These are phyloP conservation scores for Apiospora hydei DNA, from an alignment of 2,329 filamentous ascomycete genomes.

Conservation along the genomic window DNA sequence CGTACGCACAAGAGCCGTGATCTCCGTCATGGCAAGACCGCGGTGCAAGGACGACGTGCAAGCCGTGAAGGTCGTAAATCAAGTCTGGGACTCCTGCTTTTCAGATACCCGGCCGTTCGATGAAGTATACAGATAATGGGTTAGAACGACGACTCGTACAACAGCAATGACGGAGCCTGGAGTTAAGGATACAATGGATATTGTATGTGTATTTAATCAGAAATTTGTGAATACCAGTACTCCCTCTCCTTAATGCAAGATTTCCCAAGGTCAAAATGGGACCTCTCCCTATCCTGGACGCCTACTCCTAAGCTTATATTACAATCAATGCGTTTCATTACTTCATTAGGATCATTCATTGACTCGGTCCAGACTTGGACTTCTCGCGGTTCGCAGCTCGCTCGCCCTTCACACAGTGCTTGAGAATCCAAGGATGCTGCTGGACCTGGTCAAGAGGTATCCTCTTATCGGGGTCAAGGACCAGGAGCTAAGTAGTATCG, in stretches of 20 bases:
- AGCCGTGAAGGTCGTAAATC: slow-evolving; percentile 87
- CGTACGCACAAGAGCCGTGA: slow-evolving; percentile 80
- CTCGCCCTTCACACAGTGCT: slow-evolving; percentile 82
- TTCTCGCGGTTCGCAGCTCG: slow-evolving; percentile 59
- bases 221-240: slow-evolving; percentile 31
- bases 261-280: slow-evolving; percentile 20
- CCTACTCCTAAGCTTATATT: slow-evolving; percentile 27
- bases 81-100: slow-evolving; percentile 99
- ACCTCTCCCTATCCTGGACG: slow-evolving; percentile 26
- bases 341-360: slow-evolving; percentile 30
- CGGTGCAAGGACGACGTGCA: slow-evolving; percentile 85
- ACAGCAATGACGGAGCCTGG: slow-evolving; percentile 25
- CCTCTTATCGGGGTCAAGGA: slow-evolving; percentile 92
- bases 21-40: slow-evolving; percentile 80
- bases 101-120: slow-evolving; percentile 94
- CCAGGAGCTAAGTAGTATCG: slow-evolving; percentile 70
- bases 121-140: slow-evolving; percentile 82
- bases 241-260: slow-evolving; percentile 37
- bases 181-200: slow-evolving; percentile 21
- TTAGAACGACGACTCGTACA: slow-evolving; percentile 23
- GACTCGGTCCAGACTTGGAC: slow-evolving; percentile 37
- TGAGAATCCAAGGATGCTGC: slow-evolving; percentile 93
- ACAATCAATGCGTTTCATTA: slow-evolving; percentile 30
- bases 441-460: slow-evolving; percentile 90
- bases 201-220: slow-evolving; percentile 25